A percentile compares a stretch with the other conserved stretches of the same genome.
phyloP scores from a whole-genome alignment of 495 filamentous ascomycete genomes.

The Neurospora tetrasperma region DNA sequence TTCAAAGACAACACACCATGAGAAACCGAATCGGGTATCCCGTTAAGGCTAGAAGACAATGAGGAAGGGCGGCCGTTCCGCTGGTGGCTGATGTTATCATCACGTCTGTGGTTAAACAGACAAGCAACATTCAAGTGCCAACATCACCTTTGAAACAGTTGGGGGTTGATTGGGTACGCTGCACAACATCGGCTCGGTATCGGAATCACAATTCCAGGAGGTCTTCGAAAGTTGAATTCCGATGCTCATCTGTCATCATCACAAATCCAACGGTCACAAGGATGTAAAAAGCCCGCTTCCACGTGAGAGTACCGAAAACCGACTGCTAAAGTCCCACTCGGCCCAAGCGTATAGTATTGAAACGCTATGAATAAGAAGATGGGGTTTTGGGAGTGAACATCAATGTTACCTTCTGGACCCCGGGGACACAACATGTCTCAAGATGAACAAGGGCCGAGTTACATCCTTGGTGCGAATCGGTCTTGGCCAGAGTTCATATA shows the following conservation, averaged over 20 bases:
- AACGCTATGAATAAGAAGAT: not conserved
- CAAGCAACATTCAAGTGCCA: not conserved
- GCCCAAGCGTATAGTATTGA: not conserved
- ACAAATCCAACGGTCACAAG: not conserved
- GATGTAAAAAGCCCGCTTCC: not conserved
- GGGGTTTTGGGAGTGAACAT: not conserved
- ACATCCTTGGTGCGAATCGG: not conserved
- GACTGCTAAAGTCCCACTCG: not conserved
- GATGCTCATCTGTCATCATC: not conserved
- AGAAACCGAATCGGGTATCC: not conserved
- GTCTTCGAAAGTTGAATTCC: too few species aligned
- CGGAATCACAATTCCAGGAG: not conserved
- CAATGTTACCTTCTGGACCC: not conserved
- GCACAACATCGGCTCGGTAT: not conserved
- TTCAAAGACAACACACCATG: not conserved
- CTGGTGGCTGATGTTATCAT: not conserved
- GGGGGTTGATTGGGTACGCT: not conserved
- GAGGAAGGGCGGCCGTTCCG: not conserved
- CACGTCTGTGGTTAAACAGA: not conserved
- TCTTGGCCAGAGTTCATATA: not conserved
- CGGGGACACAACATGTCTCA: not conserved
- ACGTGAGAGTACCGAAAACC: not conserved
- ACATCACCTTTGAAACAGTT: not conserved
- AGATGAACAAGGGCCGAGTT: not conserved
- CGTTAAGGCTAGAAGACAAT: not conserved